Evolutionary conservation across 257 asterid genomes (phyloP), one percentile per base, ranked within the genome.

Genomic region (Penstemon davidsonii): DNA sequence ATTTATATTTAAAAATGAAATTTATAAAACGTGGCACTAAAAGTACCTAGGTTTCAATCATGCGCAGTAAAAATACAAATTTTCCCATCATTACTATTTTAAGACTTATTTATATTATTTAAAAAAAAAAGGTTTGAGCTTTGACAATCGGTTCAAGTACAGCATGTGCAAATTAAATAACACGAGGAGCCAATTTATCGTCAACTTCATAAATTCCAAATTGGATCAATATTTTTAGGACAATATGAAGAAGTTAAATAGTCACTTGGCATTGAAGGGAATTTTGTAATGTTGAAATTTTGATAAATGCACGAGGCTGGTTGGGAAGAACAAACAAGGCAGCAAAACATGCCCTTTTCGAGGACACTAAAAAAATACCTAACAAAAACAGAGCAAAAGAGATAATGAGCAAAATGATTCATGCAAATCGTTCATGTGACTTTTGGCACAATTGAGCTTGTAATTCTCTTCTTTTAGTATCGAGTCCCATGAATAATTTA

Each of bases 221-320:
- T 69, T 8, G 53, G 79, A 60, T 33, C 44, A 4, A 47, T 25
- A 3, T 25, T 46, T 44, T 62, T 63, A n/a, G 59, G 56, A 19
- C 60, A 67, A 40, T 36, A 56, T 36, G 46, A 44, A 52, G 73
- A 71, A 64, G 74, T 69, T 60, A 70, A 60, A 53, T 11, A 37
- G 73, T 78, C 60, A 74, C 64, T 56, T 63, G 64, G 66, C 43
- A 57, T 60, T 55, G 38, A 72, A 62, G 47, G 64, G 58, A 66
- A 66, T 64, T 56, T 74, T 66, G 67, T 58, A 74, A 76, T 60
- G 76, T 52, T 45, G 42, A 70, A 51, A 68, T 46, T 55, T 5
- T 60, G 40, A 0, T 11, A 66, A 53, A 19, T 11, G 76, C 86
- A 81, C 86, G 83, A 78, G 83, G 81, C 44, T 69, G 78, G 81